Conservation (phyloP, 345 rosid species). For the Rhodomyrtus tomentosa region DNA sequence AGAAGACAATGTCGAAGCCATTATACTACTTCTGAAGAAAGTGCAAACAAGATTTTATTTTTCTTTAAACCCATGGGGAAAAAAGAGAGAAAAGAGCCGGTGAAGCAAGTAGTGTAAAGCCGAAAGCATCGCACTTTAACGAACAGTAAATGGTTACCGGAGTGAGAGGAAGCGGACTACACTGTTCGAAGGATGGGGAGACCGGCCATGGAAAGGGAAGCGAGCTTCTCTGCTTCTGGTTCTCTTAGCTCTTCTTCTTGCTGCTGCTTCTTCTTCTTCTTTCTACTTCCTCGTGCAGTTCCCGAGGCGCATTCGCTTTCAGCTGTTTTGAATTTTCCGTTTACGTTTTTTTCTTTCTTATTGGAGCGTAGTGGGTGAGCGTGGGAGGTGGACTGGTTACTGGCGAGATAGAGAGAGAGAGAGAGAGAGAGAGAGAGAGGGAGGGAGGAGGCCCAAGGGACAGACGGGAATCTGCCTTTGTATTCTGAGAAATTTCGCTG, state of each 20-base stretch:
- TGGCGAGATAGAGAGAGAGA: neutral
- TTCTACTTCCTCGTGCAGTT: neutral
- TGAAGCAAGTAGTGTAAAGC: neutral
- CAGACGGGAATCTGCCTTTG: neutral
- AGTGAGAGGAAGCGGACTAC: neutral
- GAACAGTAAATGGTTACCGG: neutral
- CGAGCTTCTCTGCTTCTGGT: neutral
- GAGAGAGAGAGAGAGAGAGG: neutral
- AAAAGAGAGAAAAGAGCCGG: neutral
- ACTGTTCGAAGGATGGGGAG: neutral
- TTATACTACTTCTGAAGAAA: neutral
- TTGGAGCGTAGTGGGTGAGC: neutral
- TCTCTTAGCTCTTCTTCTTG: neutral
- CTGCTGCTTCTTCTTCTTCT: neutral
- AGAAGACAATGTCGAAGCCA: neutral
- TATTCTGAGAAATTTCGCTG: neutral
- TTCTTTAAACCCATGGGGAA: neutral
- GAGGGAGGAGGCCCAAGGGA: too few relatives aligned
- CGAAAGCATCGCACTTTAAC: neutral
- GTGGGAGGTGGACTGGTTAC: neutral
- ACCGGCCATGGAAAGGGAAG: neutral
- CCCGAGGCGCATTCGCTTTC: neutral
- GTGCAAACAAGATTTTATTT: neutral
- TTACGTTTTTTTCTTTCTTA: neutral
- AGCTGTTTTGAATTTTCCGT: neutral